Evolutionary conservation across 2,329 filamentous ascomycete species (phyloP), one percentile per base, ranked within the genome.

Genomic region (Epichloe typhina): DNA sequence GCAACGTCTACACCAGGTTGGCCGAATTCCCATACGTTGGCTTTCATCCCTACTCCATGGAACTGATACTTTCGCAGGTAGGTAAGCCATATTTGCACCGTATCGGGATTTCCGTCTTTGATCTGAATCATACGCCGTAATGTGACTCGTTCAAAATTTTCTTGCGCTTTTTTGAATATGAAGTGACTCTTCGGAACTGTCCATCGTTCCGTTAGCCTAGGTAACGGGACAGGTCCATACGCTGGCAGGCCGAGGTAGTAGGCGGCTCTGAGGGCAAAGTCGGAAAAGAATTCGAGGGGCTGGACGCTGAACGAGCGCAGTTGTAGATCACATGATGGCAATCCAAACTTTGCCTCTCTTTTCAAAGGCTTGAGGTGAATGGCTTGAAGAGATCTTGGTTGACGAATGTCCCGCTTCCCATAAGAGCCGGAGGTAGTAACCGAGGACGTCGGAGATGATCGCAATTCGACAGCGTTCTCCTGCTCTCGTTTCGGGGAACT

Each of bases 31-130:
- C 86, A 98, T 47, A 97, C 79, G 65, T 98, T 96, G 49, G 93
- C 93, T 76, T 98, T 98, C 89, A 98, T 94, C 61, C 93, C 93
- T 40, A 97, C 84, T n/a, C 93, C 93, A 58, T 94, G 87, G 65
- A 93, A 95, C 41, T 89, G 87, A 64, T 96, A 85, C 69, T 95
- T 95, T 62, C 86, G 80, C 63, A 98, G 67, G 64, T 95, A 97
- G 0, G 88, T 89, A 52, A 98, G 72, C 93, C 93, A 98, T 31
- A 90, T 68, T 67, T 94, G 85, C 37, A 98, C 89, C 1, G 82
- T 84, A 65, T 96, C 88, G 0, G 89, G 83, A 61, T 96, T 77
- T 0, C 89, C 93, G 62, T 97, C 93, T 57, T 88, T 84, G 62
- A 98, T 93, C 69, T 95, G 89, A 49, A 98, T 89, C 60, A 96